Percentiles rank a stretch among this genome's conserved stretches.
Conservation (phyloP, 768 basidiomycete species). For the Lentinula edodes region DNA sequence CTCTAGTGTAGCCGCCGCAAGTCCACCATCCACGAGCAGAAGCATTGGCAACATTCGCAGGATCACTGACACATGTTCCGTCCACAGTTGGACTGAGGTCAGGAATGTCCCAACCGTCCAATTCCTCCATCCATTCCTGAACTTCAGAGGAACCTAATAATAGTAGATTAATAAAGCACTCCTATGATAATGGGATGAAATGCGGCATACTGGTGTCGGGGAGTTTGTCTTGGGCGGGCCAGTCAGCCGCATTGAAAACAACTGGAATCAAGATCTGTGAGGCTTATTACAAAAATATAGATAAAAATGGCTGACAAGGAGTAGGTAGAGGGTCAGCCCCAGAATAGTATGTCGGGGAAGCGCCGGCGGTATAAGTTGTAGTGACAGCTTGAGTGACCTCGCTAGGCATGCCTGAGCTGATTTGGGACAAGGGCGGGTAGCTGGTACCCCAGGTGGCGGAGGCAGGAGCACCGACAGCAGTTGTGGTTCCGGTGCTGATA, state of each 20-base stretch:
- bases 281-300: background rate
- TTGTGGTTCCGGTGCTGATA: background rate
- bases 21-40: slow-evolving; percentile 86
- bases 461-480: slow-evolving; percentile 11
- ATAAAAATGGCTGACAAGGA: slow-evolving; percentile 38
- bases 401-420: slow-evolving; percentile 61
- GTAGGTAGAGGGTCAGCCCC: slow-evolving; percentile 66
- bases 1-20: slow-evolving; percentile 66
- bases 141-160: slow-evolving; percentile 53
- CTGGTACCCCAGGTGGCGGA: slow-evolving; percentile 5
- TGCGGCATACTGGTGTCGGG: slow-evolving; percentile 50
- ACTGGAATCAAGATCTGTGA: slow-evolving; percentile 11
- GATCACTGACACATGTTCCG: slow-evolving; percentile 63
- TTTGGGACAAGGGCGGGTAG: slow-evolving; percentile 51
- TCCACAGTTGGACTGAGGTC: slow-evolving; percentile 54
- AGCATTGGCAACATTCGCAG: slow-evolving; percentile 49
- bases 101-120: slow-evolving; percentile 69
- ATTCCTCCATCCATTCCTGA: slow-evolving; percentile 68
- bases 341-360: slow-evolving; percentile 46
- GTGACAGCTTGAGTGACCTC: slow-evolving; percentile 42
- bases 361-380: slow-evolving; percentile 53
- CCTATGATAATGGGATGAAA: background rate
- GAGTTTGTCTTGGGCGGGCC: slow-evolving; percentile 60
- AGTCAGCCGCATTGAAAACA: slow-evolving; percentile 37
- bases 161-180: background rate